Evolutionary conservation across 352 stramenopile genomes (phyloP), one percentile per base, ranked within the genome.

Genomic region (Phytophthora vignae): DNA sequence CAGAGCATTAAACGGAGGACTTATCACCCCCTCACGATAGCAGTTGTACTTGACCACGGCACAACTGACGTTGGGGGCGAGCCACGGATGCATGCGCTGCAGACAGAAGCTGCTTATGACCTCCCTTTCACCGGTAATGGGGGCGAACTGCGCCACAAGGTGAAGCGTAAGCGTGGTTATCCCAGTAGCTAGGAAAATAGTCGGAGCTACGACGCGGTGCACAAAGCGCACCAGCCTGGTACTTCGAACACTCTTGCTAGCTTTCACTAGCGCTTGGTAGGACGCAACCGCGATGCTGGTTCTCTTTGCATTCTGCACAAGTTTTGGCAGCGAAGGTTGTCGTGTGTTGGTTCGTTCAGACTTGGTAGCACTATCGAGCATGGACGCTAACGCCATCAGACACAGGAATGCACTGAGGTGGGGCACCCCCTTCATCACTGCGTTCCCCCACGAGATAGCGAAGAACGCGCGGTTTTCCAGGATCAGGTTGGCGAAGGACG

Each of bases 401-500:
- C 63, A 81, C 36, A 69, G 50, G 25, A 80, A 80, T 12, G 78
- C 76, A 63, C 77, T 84, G 0, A 79, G 1, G 27, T 87, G 80
- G 2, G 77, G 81, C 15, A 84, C 66, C 2, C 69, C 49, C 15
- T 76, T 84, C 36, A 59, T 76, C 3, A 67, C 63, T 14, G 71
- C 73, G 22, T 77, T 71, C 10, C 27, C 70, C 36, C 65, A 55
- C 15, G 67, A 79, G 12, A 70, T 71, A 5, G 71, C 74, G 53
- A 86, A 77, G 36, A 87, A 61, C 17, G 78, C 69, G 11, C 76
- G 77, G 61, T 82, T 81, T 52, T 90, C 80, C 14, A 81, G 70
- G 5, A 90, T 74, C 25, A 88, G 60, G 40, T 80, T 85, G 6
- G 62, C 62, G 29, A 86, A 88, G 29, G 27, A 69, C 54, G 74